Evolutionary conservation across 768 basidiomycete genomes (phyloP), one percentile per base, ranked within the genome.

Genomic region (Hygrophoropsis aurantiaca): DNA sequence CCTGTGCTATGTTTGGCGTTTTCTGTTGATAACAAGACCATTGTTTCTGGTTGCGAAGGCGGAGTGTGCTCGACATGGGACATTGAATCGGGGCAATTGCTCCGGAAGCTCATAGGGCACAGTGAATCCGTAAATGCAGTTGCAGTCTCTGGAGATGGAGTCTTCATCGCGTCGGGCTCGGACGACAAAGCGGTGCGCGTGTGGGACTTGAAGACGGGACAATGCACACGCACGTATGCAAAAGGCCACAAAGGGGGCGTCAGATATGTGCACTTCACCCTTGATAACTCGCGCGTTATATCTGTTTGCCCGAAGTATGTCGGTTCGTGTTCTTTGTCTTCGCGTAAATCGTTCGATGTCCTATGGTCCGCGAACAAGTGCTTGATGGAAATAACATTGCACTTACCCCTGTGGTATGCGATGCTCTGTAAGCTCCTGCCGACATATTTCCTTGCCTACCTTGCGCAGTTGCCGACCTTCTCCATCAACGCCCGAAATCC

Each of bases 1-100:
- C 26, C 44, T 1, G 61, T 65, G 26, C 43, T 23, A 3, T 39
- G 51, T 5, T 39, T 65, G 35, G 52, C 25, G 1, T 65, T 64
- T 42, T 59, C 61, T 1, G 43, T 37, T 11, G 54, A 62, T 30
- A 57, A 60, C 32, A 23, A 2, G n/a, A 34, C 8, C 27, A 67
- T 13, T 46, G 53, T 26, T 67, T 65, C 2, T 56, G 63, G n/a
- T n/a, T n/a, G n/a, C n/a, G n/a, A n/a, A n/a, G n/a, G n/a, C n/a
- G n/a, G n/a, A n/a, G n/a, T n/a, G 13, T 55, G 55, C 2, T 48
- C 57, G 8, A 20, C 58, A 16, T 64, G 65, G 64, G 54, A 66
- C 26, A 39, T 47, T 44, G 35, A 39, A 4, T 49, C 21, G 0
- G 59, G 59, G 19, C 52, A 50, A 39, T 2, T 51, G 11, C 32